These are phyloP conservation scores for Tuber aestivum DNA, from an alignment of 495 filamentous ascomycete species.

Conservation along the genomic window DNA sequence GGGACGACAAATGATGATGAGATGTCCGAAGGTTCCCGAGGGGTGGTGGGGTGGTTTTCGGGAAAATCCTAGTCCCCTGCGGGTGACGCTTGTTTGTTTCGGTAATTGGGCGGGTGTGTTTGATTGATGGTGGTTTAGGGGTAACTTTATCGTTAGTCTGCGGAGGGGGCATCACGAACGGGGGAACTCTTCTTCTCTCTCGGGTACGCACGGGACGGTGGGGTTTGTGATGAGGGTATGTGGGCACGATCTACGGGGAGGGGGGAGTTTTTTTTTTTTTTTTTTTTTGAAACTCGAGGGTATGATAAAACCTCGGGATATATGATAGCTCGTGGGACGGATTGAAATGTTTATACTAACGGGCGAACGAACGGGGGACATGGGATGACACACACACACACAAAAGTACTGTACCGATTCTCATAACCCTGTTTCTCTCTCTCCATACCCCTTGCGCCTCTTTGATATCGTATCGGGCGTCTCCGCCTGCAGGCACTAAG, in stretches of 20 bases:
- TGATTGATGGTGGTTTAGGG: neutral
- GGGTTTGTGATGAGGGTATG: too few relatives aligned
- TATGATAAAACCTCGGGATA: neutral
- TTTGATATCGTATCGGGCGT: too few relatives aligned
- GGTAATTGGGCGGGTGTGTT: too few relatives aligned
- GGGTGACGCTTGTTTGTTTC: neutral
- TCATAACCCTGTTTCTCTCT: neutral
- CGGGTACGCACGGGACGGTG: neutral
- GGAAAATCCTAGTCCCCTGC: neutral
- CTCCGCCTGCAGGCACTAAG: too few relatives aligned
- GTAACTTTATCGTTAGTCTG: too few relatives aligned
- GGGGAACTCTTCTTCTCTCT: too few relatives aligned
- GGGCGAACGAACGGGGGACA: neutral
- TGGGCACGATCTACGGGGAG: too few relatives aligned
- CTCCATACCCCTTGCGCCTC: too few relatives aligned
- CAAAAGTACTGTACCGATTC: constrained; percentile 1
- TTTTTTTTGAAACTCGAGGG: too few relatives aligned
- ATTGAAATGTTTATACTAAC: constrained; percentile 3
- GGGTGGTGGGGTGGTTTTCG: neutral
- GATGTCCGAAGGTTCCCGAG: neutral
- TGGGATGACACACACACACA: neutral
- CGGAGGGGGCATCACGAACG: too few relatives aligned
- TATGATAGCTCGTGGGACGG: neutral
- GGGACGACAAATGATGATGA: neutral
- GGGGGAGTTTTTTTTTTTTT: neutral